Evolutionary conservation across 1,139 yeast species (phyloP).

Genomic region (Trichomonascaceae sp.): DNA sequence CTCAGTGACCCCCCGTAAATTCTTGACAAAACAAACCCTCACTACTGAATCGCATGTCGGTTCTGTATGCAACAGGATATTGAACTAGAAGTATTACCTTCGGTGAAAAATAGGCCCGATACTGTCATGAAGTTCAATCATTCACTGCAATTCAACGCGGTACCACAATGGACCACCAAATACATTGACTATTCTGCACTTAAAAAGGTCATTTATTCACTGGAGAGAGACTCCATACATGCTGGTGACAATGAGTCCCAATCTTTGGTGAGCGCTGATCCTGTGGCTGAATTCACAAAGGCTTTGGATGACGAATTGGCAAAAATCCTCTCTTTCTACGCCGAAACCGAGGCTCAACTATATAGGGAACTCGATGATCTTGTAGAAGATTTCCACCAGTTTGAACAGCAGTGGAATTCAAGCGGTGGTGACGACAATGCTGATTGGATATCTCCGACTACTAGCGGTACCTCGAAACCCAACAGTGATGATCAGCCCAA

Average conservation of each 20-base stretch:
- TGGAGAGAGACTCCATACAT: conserved; percentile 36
- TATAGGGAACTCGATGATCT: conserved; percentile 42
- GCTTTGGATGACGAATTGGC: conserved; percentile 51
- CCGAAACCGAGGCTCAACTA: conserved; percentile 44
- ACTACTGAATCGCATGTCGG: background rate
- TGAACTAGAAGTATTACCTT: conserved; percentile 2
- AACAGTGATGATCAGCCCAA: background rate
- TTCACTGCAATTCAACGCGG: conserved; percentile 70
- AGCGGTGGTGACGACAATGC: background rate
- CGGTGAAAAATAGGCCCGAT: background rate
- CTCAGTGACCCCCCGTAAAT: background rate
- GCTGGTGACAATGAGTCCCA: conserved; percentile 31
- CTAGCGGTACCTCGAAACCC: background rate
- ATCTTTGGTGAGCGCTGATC: conserved; percentile 32
- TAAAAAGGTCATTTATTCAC: conserved; percentile 52
- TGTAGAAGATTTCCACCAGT: conserved; percentile 33
- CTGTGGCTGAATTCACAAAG: conserved; percentile 44
- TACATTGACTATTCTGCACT: conserved; percentile 61
- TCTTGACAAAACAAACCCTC: background rate
- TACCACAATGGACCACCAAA: conserved; percentile 71
- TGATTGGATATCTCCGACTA: background rate
- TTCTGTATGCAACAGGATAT: background rate
- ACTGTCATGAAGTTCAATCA: conserved; percentile 62
- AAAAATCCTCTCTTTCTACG: conserved; percentile 53
- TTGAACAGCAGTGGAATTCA: conserved; percentile 4